These are phyloP conservation scores for Colletotrichum incanum DNA, from an alignment of 2,329 filamentous ascomycete genomes.

Conservation along the genomic window DNA sequence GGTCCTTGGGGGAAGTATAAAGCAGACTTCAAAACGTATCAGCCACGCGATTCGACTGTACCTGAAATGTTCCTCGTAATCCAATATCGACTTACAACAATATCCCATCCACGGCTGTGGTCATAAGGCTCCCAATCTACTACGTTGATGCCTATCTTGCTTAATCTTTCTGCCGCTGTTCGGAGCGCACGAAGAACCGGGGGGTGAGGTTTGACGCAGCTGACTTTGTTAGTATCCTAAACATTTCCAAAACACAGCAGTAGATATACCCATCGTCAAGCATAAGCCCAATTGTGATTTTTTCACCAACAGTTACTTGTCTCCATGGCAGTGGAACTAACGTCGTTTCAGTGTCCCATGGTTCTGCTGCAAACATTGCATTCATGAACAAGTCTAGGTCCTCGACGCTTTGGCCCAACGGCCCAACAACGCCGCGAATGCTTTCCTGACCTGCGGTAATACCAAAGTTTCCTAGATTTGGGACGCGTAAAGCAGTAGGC, in stretches of 20 bases:
- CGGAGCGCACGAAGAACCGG: constrained; percentile 72
- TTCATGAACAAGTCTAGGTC: constrained; percentile 71
- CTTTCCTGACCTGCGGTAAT: constrained; percentile 77
- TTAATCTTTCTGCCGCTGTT: constrained; percentile 59
- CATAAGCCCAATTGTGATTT: constrained; percentile 72
- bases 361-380: constrained; percentile 64
- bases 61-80: background rate
- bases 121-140: constrained; percentile 66
- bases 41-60: background rate
- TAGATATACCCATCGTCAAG: constrained; percentile 75
- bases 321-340: constrained; percentile 73
- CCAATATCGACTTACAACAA: background rate
- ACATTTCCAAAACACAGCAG: rapidly evolving
- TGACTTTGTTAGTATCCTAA: background rate
- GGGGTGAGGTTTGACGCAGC: constrained; percentile 68
- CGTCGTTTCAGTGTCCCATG: constrained; percentile 71
- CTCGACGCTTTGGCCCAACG: constrained; percentile 69
- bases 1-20: constrained; percentile 28
- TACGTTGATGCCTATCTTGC: constrained; percentile 64
- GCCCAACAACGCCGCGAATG: constrained; percentile 75
- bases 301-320: constrained; percentile 49
- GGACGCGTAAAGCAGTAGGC: constrained; percentile 72
- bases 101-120: constrained; percentile 48
- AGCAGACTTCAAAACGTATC: background rate
- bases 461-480: constrained; percentile 65